These are phyloP conservation scores for Saccharomycopsis synnaedendra DNA, from an alignment of 805 yeast genomes.

Conservation along the genomic window DNA sequence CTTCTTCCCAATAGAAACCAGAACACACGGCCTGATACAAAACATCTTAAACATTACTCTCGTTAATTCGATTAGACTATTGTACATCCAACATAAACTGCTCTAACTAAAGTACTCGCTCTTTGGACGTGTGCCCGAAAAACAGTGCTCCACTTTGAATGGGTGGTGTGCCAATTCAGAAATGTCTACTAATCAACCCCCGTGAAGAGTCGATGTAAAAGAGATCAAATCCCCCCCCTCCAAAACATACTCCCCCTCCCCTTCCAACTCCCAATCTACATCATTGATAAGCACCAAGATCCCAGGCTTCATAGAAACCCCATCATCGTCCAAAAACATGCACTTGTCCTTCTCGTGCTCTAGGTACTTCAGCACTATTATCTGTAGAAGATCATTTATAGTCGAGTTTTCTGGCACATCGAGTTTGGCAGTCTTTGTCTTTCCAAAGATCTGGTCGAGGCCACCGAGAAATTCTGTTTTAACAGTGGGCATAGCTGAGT, in stretches of 20 bases:
- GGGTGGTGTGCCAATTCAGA: no score
- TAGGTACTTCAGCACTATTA: constrained; percentile 10
- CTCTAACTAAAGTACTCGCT: no score
- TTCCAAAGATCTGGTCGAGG: constrained; percentile 15
- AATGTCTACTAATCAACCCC: constrained; percentile 43
- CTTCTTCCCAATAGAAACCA: no score
- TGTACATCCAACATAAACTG: no score
- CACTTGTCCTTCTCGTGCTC: constrained; percentile 6
- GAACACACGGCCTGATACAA: no score
- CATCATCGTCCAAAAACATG: constrained; percentile 16
- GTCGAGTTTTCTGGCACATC: constrained; percentile 7
- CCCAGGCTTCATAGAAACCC: constrained; percentile 54
- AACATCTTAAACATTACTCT: no score
- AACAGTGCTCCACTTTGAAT: no score
- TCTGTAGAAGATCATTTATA: constrained; percentile 6
- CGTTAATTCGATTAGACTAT: no score
- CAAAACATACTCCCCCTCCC: constrained; percentile 69
- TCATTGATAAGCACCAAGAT: constrained; percentile 85
- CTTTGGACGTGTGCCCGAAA: no score
- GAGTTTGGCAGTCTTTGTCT: constrained; percentile 5
- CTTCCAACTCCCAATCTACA: constrained; percentile 95
- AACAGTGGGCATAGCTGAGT: not conserved
- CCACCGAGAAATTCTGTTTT: constrained; percentile 17
- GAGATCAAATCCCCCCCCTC: constrained; percentile 69
- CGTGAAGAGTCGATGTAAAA: constrained; percentile 90